Conservation (phyloP, 2,329 filamentous ascomycete genomes). For the Elsinoe necatrix region DNA sequence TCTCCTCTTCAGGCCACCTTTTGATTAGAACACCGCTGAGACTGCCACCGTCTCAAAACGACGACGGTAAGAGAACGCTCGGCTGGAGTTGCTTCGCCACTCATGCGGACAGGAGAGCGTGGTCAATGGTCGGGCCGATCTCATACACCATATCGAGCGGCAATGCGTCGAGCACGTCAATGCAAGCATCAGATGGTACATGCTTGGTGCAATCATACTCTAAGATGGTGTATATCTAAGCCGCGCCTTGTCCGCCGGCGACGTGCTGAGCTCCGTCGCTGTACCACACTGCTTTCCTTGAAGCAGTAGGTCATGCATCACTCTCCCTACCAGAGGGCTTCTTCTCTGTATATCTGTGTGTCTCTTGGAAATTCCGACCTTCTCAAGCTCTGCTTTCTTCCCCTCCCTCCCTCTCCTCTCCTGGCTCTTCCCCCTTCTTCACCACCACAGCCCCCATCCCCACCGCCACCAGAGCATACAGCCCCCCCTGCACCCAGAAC, state of each 20-base stretch:
- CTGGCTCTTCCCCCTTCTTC: constrained; percentile 10
- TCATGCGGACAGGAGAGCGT: not conserved
- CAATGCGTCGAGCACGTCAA: too few species aligned
- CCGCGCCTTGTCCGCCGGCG: not conserved
- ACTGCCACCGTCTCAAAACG: not conserved
- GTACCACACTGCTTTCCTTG: not conserved
- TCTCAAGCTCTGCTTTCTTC: not conserved
- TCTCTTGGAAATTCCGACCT: too few species aligned
- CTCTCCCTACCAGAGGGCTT: too few species aligned
- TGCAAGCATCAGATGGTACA: not conserved
- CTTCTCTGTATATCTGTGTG: too few species aligned
- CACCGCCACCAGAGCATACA: constrained; percentile 24
- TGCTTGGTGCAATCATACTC: not conserved
- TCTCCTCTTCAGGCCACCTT: constrained; percentile 8
- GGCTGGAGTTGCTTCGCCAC: not conserved
- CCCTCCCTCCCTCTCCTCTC: not conserved
- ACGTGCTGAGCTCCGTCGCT: not conserved
- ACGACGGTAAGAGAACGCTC: not conserved
- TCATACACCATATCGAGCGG: too few species aligned
- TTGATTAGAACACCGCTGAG: constrained; percentile 1
- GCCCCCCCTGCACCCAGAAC: constrained; percentile 33
- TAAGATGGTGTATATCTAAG: not conserved
- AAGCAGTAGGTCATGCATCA: not conserved
- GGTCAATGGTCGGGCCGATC: not conserved
- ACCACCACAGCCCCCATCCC: constrained; percentile 14